A percentile compares a stretch with the other conserved stretches of the same genome.
These are phyloP conservation scores for Alternaria sp. DNA, from an alignment of 2,329 filamentous ascomycete genomes.

Conservation along the genomic window DNA sequence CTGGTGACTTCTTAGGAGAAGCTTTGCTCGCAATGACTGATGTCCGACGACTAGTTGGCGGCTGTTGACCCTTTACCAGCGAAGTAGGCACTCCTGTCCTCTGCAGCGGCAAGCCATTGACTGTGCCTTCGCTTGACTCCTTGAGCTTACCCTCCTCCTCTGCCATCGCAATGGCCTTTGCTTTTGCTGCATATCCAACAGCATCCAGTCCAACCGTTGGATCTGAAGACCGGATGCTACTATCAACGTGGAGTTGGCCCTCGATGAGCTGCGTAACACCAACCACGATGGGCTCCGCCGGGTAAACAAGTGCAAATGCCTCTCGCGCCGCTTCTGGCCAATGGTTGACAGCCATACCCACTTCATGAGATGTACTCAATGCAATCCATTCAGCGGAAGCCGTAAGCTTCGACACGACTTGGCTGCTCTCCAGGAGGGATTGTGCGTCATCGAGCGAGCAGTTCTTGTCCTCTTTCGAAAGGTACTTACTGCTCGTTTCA, in stretches of 20 bases:
- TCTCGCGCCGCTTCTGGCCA: conserved; percentile 68
- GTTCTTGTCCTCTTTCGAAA: conserved; percentile 65
- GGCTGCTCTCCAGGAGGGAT: conserved; percentile 69
- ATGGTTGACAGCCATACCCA: conserved; percentile 73
- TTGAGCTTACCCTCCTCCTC: conserved; percentile 27
- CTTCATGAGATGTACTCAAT: conserved; percentile 74
- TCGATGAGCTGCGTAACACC: conserved; percentile 63
- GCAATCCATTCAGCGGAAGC: conserved; percentile 68
- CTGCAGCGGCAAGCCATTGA: conserved; percentile 16
- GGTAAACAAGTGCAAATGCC: conserved; percentile 69
- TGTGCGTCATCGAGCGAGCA: conserved; percentile 67
- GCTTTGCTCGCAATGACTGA: conserved; percentile 24
- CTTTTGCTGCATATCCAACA: conserved; percentile 38
- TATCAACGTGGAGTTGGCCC: conserved; percentile 62
- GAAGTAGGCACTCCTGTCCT: conserved; percentile 52
- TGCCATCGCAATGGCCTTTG: conserved; percentile 30
- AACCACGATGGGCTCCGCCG: conserved; percentile 59
- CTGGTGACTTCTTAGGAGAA: conserved; percentile 26
- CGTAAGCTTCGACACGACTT: conserved; percentile 65
- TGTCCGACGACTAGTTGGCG: conserved; percentile 37
- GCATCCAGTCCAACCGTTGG: conserved; percentile 32
- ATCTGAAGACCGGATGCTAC: conserved; percentile 30
- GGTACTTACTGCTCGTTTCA: conserved; percentile 70
- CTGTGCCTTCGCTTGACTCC: conserved; percentile 2
- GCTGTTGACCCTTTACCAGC: conserved; percentile 45